Percentiles rank a stretch among this genome's conserved stretches.
Conservation (phyloP, 495 filamentous ascomycete genomes). For the Penicillium fimorum region DNA sequence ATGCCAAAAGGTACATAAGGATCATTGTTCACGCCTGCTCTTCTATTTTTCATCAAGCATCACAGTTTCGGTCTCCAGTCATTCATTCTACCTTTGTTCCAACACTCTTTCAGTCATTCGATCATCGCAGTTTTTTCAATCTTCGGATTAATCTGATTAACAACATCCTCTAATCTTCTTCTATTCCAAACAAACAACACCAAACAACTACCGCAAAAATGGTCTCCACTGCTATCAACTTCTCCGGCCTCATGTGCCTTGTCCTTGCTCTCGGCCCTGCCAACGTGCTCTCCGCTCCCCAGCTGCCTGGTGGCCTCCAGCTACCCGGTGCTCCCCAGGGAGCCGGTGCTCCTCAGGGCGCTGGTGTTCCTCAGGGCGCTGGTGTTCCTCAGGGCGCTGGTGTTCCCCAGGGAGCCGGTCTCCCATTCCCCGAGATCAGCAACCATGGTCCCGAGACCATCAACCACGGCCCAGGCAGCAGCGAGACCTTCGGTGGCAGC, state of each 20-base stretch:
- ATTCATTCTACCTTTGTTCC: conserved; percentile 18
- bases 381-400: too few species aligned
- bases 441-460: conserved; percentile 16
- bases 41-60: conserved; percentile 22
- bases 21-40: conserved; percentile 13
- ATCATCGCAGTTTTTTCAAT: conserved; percentile 15
- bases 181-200: background rate
- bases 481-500: conserved; percentile 28
- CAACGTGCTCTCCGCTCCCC: conserved; percentile 34
- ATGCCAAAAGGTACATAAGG: conserved; percentile 29
- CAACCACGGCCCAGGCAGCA: conserved; percentile 19
- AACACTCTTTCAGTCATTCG: conserved; percentile 16
- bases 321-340: too few species aligned
- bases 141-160: conserved; percentile 7
- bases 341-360: too few species aligned
- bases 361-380: too few species aligned
- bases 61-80: conserved; percentile 28
- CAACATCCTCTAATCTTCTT: conserved; percentile 1
- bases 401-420: too few species aligned
- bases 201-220: conserved; percentile 20
- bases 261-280: conserved; percentile 35
- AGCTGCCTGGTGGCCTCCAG: too few species aligned
- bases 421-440: conserved; percentile 17
- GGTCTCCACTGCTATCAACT: conserved; percentile 32
- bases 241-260: conserved; percentile 38